Evolutionary conservation across 2,329 filamentous ascomycete genomes (phyloP), one percentile per base, ranked within the genome.

Genomic region (Juglanconis sp.): DNA sequence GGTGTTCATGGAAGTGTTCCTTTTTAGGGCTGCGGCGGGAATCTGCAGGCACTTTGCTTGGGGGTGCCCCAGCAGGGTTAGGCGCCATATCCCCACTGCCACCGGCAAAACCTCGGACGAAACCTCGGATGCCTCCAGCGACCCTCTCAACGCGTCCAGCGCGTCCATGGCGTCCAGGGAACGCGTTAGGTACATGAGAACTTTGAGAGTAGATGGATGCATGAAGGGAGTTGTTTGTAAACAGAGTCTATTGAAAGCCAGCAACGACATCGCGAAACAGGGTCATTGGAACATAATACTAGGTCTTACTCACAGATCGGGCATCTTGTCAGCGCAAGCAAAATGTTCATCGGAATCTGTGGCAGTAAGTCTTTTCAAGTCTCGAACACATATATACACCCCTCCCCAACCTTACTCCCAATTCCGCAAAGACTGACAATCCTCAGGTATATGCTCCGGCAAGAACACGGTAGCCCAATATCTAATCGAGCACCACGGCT

Each of bases 401-500:
- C 36, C 30, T 56, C 62, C 46, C 69, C 44, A 15, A 61, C 3
- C 24, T 6, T n/a, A 56, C 44, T 53, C 47, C 4, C 56, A 47
- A 40, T 13, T 15, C 49, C 32, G 7, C 24, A 36, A 10, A 47
- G 5, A 65, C 66, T 66, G 54, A 64, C 61, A 65, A 15, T 11
- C 36, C 31, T 46, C 70, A 95, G 93, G 91, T 70, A 94, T 97
- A 69, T 98, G 93, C 78, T 88, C 94, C 53, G 95, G 95, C 69
- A 98, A 97, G 78, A 88, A 87, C 71, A 91, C 92, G 9, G 91
- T 98, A 65, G 92, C 92, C 60, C 85, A 91, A 57, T 97, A 96
- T 72, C 85, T 99, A 8, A 85, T 93, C 65, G 84, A 92, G 65
- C 85, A 93, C 65, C 90, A 97, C 74, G 87, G 85, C 63, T 99